phyloP scores from a whole-genome alignment of 1,284 basidiomycete species.

The Boletus austroedulis region DNA sequence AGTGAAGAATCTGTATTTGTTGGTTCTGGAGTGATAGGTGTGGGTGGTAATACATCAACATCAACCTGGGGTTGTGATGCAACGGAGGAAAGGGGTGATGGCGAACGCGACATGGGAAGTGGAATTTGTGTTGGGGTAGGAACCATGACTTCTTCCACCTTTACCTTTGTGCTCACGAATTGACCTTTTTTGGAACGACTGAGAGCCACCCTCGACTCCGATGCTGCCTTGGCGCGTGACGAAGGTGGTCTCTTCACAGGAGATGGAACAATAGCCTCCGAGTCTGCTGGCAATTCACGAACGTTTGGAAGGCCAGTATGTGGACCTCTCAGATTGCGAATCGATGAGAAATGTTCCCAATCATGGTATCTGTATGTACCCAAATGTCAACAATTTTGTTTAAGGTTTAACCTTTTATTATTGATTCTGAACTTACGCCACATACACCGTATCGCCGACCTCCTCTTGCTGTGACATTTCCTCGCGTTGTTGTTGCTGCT shows the following conservation, averaged over 20 bases:
- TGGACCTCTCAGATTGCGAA: constrained; percentile 83
- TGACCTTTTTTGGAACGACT: constrained; percentile 30
- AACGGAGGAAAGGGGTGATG: constrained; percentile 40
- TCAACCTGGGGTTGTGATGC: constrained; percentile 31
- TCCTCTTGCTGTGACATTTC: constrained; percentile 32
- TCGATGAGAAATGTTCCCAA: constrained; percentile 94
- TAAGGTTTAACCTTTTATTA: constrained; percentile 11
- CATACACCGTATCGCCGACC: constrained; percentile 58
- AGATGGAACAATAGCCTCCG: constrained; percentile 26
- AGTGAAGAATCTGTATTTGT: constrained; percentile 26
- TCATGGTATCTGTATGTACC: constrained; percentile 68
- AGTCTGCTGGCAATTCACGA: constrained; percentile 46
- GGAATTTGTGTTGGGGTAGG: constrained; percentile 38
- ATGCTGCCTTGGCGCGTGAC: constrained; percentile 21
- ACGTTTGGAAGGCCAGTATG: constrained; percentile 76
- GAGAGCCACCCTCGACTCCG: constrained; percentile 32
- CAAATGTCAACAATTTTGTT: constrained; percentile 10
- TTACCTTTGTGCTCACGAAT: constrained; percentile 27
- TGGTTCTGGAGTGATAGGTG: constrained; percentile 22
- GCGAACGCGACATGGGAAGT: constrained; percentile 46
- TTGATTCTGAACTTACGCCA: constrained; percentile 59
- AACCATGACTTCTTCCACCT: constrained; percentile 23
- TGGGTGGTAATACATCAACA: constrained; percentile 31
- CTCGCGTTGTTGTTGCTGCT: constrained; percentile 33
- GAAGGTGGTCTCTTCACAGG: constrained; percentile 31